Conservation (phyloP, 352 stramenopile genomes). For the Phytophthora brassicae region DNA sequence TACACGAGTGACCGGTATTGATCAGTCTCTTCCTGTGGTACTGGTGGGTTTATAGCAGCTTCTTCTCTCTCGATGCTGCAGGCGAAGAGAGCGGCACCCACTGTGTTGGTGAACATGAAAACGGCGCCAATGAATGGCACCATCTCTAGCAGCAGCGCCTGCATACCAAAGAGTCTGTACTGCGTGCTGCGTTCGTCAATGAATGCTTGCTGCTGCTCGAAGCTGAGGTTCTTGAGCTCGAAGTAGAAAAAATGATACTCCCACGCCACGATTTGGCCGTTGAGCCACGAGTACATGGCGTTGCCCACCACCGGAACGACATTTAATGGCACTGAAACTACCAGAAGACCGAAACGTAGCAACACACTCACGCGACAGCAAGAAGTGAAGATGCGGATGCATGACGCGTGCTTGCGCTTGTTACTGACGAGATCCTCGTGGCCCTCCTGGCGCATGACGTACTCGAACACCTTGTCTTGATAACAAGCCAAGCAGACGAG, state of each 20-base stretch:
- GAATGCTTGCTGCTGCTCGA: conserved; percentile 49
- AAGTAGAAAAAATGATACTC: conserved; percentile 71
- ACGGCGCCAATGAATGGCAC: conserved; percentile 49
- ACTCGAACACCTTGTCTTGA: conserved; percentile 56
- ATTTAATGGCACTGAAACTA: conserved; percentile 55
- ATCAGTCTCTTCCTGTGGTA: conserved; percentile 21
- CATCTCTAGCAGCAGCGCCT: conserved; percentile 59
- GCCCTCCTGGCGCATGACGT: conserved; percentile 44
- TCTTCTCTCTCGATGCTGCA: conserved; percentile 52
- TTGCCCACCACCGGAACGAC: conserved; percentile 56
- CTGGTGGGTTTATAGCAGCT: conserved; percentile 14
- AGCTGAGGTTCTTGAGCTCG: conserved; percentile 49
- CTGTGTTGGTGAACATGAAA: conserved; percentile 65
- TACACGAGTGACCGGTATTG: conserved; percentile 20
- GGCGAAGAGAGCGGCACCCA: conserved; percentile 57
- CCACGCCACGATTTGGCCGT: conserved; percentile 53
- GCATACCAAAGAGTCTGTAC: conserved; percentile 58
- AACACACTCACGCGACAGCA: conserved; percentile 52
- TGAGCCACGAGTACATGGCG: conserved; percentile 52
- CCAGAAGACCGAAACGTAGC: conserved; percentile 41
- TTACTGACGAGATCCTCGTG: conserved; percentile 42
- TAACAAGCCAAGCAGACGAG: conserved; percentile 50
- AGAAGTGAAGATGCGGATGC: conserved; percentile 38
- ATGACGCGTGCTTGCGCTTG: conserved; percentile 38
- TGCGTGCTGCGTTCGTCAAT: conserved; percentile 41